Conservation (phyloP, 495 filamentous ascomycete genomes). For the Staphylotrichum tortipilum region DNA sequence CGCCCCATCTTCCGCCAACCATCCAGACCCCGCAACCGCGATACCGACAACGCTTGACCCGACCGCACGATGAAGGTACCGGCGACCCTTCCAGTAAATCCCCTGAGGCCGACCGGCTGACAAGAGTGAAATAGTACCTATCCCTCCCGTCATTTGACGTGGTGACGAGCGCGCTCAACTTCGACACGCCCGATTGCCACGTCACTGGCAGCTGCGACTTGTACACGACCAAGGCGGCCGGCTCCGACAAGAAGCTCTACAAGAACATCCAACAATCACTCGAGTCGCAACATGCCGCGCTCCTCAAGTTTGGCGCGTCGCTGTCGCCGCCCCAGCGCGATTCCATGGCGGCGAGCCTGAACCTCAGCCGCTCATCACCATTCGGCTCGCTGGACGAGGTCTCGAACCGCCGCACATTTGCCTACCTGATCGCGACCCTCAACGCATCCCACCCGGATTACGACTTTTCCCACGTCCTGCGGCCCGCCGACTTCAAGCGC, state of each 20-base stretch:
- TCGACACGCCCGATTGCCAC: conserved; percentile 83
- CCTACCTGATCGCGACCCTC: conserved; percentile 93
- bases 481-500: conserved; percentile 77
- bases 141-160: conserved; percentile 82
- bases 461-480: conserved; percentile 85
- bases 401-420: conserved; percentile 82
- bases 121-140: conserved; percentile 57
- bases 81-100: not conserved
- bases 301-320: conserved; percentile 70
- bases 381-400: conserved; percentile 84
- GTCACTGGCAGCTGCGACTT: conserved; percentile 88
- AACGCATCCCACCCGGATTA: conserved; percentile 97
- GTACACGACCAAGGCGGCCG: conserved; percentile 93
- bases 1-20: not conserved
- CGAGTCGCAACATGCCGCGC: conserved; percentile 78
- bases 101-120: not conserved
- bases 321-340: conserved; percentile 66
- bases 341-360: conserved; percentile 50
- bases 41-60: not conserved
- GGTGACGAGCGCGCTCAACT: conserved; percentile 83
- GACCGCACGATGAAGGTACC: conserved; percentile 33
- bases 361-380: conserved; percentile 74
- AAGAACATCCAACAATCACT: conserved; percentile 85
- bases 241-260: conserved; percentile 92
- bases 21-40: not conserved